phyloP scores from a whole-genome alignment of 345 rosid species.

The Pugionium cornutum region DNA sequence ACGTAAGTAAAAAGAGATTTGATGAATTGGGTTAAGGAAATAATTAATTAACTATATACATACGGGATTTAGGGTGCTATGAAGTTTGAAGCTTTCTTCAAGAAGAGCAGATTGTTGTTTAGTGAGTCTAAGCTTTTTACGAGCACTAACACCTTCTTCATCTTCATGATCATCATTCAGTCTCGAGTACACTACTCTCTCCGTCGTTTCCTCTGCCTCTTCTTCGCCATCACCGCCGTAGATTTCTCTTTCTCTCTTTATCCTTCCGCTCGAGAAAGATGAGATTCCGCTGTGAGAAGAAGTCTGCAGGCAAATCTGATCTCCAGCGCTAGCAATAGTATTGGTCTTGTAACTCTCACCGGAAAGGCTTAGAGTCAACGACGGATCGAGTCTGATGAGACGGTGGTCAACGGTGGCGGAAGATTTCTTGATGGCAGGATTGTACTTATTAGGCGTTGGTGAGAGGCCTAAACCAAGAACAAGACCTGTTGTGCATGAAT shows the following conservation, averaged over 20 bases:
- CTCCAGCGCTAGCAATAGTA: conserved; percentile 27
- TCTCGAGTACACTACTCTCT: conserved; percentile 45
- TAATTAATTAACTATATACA: conserved; percentile 23
- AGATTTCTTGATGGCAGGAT: conserved; percentile 33
- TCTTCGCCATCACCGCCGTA: conserved; percentile 55
- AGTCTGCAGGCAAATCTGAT: conserved; percentile 48
- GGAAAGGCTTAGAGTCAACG: conserved; percentile 53
- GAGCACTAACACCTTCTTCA: conserved; percentile 38
- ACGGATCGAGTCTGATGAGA: conserved; percentile 45
- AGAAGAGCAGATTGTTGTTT: conserved; percentile 42
- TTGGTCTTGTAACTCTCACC: conserved; percentile 47
- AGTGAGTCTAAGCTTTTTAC: conserved; percentile 91
- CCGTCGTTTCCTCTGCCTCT: conserved; percentile 48
- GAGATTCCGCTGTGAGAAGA: conserved; percentile 63
- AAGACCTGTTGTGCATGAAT: conserved; percentile 59
- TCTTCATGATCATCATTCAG: conserved; percentile 47
- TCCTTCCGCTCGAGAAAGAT: conserved; percentile 55
- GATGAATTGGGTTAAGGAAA: neutral
- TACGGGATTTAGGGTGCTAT: conserved; percentile 95
- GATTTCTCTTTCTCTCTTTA: conserved; percentile 64
- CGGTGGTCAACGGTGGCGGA: conserved; percentile 34
- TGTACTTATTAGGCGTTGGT: conserved; percentile 35
- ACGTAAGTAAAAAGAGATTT: neutral
- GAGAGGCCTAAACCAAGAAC: conserved; percentile 65
- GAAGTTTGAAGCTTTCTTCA: conserved; percentile 24